Conservation (phyloP, 768 basidiomycete species). For the Agrocybe pediades region DNA sequence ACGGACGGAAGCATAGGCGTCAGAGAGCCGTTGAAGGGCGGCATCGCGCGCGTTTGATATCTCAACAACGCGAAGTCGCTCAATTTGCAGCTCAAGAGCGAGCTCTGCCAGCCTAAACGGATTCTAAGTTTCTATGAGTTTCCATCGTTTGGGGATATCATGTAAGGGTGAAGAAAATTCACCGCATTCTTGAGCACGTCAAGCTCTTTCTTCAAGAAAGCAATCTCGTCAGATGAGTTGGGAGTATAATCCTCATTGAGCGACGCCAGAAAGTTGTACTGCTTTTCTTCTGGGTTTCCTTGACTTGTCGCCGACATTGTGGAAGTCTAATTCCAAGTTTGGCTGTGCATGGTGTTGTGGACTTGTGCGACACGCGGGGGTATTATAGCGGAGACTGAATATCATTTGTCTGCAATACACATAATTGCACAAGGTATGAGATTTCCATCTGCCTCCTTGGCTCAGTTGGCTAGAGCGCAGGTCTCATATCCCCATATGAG, state of each 20-base stretch:
- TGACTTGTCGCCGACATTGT: constrained; percentile 15
- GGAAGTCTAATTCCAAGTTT: constrained; percentile 1
- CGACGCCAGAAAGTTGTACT: constrained; percentile 10
- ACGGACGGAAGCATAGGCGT: constrained; percentile 61
- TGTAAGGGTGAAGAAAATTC: not conserved
- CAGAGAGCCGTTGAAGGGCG: constrained; percentile 55
- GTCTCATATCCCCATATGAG: constrained; percentile 11
- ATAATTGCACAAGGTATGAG: too few relatives aligned
- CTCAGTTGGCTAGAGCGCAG: constrained; percentile 16
- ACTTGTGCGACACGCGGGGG: too few relatives aligned
- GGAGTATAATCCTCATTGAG: not conserved
- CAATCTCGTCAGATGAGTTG: constrained; percentile 13
- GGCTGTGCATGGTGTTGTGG: too few relatives aligned
- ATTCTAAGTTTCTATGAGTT: constrained; percentile 30
- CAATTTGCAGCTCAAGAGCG: constrained; percentile 55
- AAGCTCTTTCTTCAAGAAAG: constrained; percentile 20
- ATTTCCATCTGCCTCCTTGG: constrained; percentile 8
- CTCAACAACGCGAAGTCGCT: constrained; percentile 53
- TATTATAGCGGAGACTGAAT: too few relatives aligned
- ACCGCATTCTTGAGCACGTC: constrained; percentile 25
- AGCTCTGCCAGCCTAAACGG: constrained; percentile 51
- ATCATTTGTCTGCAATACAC: too few relatives aligned
- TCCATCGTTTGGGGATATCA: not conserved
- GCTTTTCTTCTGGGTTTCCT: constrained; percentile 10
- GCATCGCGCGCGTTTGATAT: constrained; percentile 66